Conservation (phyloP, 2,329 filamentous ascomycete genomes). For the Escovopsis sp. region DNA sequence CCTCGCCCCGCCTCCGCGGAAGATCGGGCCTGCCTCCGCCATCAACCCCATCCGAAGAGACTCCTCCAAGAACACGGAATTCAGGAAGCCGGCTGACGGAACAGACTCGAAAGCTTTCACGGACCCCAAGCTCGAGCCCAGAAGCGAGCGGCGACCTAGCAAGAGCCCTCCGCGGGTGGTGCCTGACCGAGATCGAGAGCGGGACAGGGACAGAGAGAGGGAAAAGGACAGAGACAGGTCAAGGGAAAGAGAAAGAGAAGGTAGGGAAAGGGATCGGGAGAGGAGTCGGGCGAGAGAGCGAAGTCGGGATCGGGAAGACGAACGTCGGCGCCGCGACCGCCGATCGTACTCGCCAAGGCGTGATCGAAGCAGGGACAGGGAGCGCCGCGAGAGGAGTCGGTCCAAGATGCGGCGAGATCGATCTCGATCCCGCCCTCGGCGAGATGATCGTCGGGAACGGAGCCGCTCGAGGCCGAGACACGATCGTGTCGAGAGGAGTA, state of each 20-base stretch:
- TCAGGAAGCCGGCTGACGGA: conserved; percentile 23
- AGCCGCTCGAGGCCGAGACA: conserved; percentile 20
- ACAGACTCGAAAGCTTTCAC: conserved; percentile 17
- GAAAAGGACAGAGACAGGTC: conserved; percentile 10
- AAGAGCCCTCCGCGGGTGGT: conserved; percentile 18
- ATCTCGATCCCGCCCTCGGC: conserved; percentile 23
- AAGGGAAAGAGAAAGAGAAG: conserved; percentile 7
- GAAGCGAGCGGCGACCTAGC: conserved; percentile 18
- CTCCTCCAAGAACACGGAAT: conserved; percentile 27
- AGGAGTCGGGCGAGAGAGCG: conserved; percentile 15
- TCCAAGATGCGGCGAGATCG: conserved; percentile 23
- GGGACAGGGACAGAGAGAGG: not conserved
- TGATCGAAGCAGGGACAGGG: conserved; percentile 18
- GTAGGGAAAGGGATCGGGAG: conserved; percentile 11
- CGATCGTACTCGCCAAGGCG: conserved; percentile 25
- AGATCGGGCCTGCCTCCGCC: conserved; percentile 38
- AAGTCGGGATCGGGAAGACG: conserved; percentile 16
- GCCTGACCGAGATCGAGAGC: conserved; percentile 13
- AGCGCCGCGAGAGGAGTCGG: conserved; percentile 23
- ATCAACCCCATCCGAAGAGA: conserved; percentile 40
- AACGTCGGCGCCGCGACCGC: conserved; percentile 18
- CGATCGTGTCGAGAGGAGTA: conserved; percentile 21
- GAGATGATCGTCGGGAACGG: conserved; percentile 17
- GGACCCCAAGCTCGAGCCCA: conserved; percentile 13
- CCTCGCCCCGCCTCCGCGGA: conserved; percentile 39